Percentiles rank a stretch among this genome's conserved stretches.
Conservation (phyloP, 192 early-diverging fungal genomes). For the Paraglomus brasilianum region DNA sequence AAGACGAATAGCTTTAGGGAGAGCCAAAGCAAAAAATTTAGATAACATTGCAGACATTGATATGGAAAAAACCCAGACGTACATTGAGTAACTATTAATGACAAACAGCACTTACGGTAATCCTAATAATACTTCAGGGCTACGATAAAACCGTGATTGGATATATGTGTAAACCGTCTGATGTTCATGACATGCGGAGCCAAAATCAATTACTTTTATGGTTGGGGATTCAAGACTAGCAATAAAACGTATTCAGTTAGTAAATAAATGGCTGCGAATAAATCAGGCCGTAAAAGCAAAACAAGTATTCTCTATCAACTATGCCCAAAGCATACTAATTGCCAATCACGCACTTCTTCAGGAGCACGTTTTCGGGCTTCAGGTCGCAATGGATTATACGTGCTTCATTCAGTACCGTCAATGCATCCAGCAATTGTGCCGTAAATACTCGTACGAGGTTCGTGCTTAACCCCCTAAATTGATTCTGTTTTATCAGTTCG, state of each 20-base stretch:
- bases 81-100: not conserved
- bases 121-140: slow-evolving; percentile 93
- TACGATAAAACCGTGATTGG: slow-evolving; percentile 96
- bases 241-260: slow-evolving; percentile 7
- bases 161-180: slow-evolving; percentile 98
- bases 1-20: slow-evolving; percentile 65
- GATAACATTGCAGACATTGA: not conserved
- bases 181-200: slow-evolving; percentile 94
- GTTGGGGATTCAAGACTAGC: slow-evolving; percentile 81
- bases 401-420: slow-evolving; percentile 83
- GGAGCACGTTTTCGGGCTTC: slow-evolving; percentile 96
- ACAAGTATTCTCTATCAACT: too few species aligned
- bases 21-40: not conserved
- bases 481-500: slow-evolving; percentile 97
- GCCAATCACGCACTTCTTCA: slow-evolving; percentile 67
- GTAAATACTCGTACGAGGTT: slow-evolving; percentile 93
- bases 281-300: not conserved
- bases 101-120: slow-evolving; percentile 52
- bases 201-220: slow-evolving; percentile 99
- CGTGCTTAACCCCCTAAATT: slow-evolving; percentile 90
- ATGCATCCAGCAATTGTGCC: slow-evolving; percentile 88
- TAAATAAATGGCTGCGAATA: not conserved
- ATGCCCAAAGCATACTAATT: not conserved
- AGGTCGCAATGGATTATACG: slow-evolving; percentile 97
- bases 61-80: too few species aligned